Percentiles rank a stretch among this genome's conserved stretches.
Conservation (phyloP, 1,284 basidiomycete species). For the Neotropicomus parvogracilis region DNA sequence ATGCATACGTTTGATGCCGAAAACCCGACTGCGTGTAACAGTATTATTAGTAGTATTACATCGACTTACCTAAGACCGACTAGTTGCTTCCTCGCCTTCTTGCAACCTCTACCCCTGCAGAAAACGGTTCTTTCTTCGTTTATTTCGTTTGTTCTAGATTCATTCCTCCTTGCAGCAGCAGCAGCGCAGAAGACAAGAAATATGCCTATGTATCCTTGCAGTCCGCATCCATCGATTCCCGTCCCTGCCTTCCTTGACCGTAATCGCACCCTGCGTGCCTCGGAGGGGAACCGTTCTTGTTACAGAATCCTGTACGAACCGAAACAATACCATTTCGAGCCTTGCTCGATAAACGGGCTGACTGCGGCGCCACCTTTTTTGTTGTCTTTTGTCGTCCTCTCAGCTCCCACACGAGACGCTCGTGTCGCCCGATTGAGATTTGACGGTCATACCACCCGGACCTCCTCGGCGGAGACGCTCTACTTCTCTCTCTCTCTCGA, state of each 20-base stretch:
- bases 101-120: constrained; percentile 22
- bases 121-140: constrained; percentile 23
- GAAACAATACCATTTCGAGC: constrained; percentile 16
- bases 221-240: constrained; percentile 18
- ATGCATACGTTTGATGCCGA: constrained; percentile 19
- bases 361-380: constrained; percentile 8
- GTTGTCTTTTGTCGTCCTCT: not conserved
- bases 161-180: too few relatives aligned
- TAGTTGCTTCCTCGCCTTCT: constrained; percentile 33
- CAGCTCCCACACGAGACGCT: too few relatives aligned
- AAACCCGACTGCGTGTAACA: constrained; percentile 29
- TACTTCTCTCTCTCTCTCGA: too few relatives aligned
- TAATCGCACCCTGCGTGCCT: constrained; percentile 9
- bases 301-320: constrained; percentile 15
- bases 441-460: too few relatives aligned
- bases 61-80: constrained; percentile 32
- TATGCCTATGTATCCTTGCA: constrained; percentile 22
- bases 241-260: constrained; percentile 5
- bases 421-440: too few relatives aligned
- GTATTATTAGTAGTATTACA: constrained; percentile 36
- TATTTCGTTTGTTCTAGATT: constrained; percentile 23
- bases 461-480: too few relatives aligned
- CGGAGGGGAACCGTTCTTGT: constrained; percentile 15
- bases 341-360: constrained; percentile 13
- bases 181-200: constrained; percentile 20